These are phyloP conservation scores for Curvularia hawaiiensis DNA, from an alignment of 2,329 filamentous ascomycete species.

Conservation along the genomic window DNA sequence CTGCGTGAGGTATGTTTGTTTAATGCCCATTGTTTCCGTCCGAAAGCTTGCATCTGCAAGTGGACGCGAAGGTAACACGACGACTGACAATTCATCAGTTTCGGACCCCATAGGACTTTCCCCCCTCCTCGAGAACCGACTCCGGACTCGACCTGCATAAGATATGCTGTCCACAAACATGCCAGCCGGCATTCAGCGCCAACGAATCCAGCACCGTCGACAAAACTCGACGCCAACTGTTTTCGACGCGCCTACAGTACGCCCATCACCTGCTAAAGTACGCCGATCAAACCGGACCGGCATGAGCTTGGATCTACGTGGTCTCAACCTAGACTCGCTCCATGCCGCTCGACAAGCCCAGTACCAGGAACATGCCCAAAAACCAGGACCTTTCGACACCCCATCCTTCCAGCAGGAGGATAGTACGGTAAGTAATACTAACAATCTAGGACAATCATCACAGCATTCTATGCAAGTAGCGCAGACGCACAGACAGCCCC, in stretches of 20 bases:
- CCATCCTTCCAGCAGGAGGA: constrained; percentile 55
- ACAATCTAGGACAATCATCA: constrained; percentile 61
- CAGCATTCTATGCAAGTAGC: constrained; percentile 88
- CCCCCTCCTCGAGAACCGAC: constrained; percentile 45
- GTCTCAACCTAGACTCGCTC: constrained; percentile 58
- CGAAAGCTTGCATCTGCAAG: constrained; percentile 2
- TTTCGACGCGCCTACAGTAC: constrained; percentile 76
- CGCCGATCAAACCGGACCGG: constrained; percentile 72
- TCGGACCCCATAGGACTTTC: constrained; percentile 47
- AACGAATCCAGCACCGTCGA: constrained; percentile 78
- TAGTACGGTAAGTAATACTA: constrained; percentile 61
- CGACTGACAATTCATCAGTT: constrained; percentile 40
- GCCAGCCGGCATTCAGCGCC: constrained; percentile 73
- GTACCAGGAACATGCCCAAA: constrained; percentile 51
- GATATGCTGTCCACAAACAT: constrained; percentile 79
- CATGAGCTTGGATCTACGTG: constrained; percentile 77
- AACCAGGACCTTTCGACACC: constrained; percentile 33
- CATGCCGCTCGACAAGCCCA: constrained; percentile 32
- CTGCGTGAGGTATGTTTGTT: constrained; percentile 73
- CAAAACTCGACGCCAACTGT: constrained; percentile 84
- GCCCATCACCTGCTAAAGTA: constrained; percentile 66
- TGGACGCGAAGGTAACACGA: constrained; percentile 2
- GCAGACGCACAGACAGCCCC: constrained; percentile 84
- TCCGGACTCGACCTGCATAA: constrained; percentile 74
- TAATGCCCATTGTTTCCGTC: background rate